These are phyloP conservation scores for Leccinum longicurvipes DNA, from an alignment of 768 basidiomycete genomes.

Conservation along the genomic window DNA sequence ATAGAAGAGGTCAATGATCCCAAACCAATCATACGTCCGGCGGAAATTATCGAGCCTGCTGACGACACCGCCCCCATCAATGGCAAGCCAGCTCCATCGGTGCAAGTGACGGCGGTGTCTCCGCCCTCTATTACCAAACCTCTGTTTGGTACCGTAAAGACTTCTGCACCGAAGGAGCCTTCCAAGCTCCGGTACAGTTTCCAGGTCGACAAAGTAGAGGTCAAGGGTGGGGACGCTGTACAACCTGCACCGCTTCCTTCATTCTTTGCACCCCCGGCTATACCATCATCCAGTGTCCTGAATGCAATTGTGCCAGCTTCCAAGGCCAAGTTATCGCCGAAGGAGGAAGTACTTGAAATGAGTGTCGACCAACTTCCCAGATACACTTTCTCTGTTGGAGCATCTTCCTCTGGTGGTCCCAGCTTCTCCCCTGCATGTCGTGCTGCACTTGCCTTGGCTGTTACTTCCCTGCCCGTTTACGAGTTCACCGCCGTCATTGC, in stretches of 20 bases:
- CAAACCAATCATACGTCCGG: slow-evolving; percentile 25
- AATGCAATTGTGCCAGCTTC: slow-evolving; percentile 6
- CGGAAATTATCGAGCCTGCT: slow-evolving; percentile 40
- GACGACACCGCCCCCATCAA: slow-evolving; percentile 22
- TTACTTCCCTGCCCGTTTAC: slow-evolving; percentile 45
- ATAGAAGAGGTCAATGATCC: slow-evolving; percentile 31
- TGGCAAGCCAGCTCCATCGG: slow-evolving; percentile 11
- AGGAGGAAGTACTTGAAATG: slow-evolving; percentile 29
- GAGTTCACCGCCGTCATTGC: slow-evolving; percentile 28
- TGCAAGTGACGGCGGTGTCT: slow-evolving; percentile 9
- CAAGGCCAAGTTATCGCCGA: slow-evolving; percentile 25
- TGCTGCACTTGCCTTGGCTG: slow-evolving; percentile 39
- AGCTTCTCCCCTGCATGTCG: slow-evolving; percentile 27
- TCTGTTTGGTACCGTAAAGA: slow-evolving; percentile 35
- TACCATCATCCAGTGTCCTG: neutral
- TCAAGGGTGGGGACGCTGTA: slow-evolving; percentile 13
- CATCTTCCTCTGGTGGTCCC: slow-evolving; percentile 18
- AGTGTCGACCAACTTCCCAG: slow-evolving; percentile 33
- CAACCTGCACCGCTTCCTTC: slow-evolving; percentile 9
- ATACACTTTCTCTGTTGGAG: slow-evolving; percentile 28
- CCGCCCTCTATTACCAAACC: slow-evolving; percentile 23
- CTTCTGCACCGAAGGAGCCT: slow-evolving; percentile 67
- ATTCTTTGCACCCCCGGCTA: slow-evolving; percentile 30
- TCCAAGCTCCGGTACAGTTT: slow-evolving; percentile 76
- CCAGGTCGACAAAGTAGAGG: slow-evolving; percentile 50